Evolutionary conservation across 169 alveolate species (phyloP), one percentile per base, ranked within the genome.

Genomic region (Plasmodium vinckei): DNA sequence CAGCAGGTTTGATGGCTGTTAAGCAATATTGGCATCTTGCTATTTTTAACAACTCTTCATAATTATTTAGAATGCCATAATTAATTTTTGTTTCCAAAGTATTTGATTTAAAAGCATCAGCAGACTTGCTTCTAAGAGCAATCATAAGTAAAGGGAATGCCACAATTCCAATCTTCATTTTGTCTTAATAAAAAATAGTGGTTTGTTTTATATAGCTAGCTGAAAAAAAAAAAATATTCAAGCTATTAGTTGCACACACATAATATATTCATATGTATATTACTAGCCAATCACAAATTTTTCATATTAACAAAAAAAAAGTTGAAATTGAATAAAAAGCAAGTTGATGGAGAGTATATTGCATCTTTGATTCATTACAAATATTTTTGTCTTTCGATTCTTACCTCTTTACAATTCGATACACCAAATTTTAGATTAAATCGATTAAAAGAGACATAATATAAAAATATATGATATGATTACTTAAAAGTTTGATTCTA

Each of bases 21-120:
- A 21, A 12, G 42, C 88, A 77, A 10, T 77, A 77, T 44, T 77
- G 73, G n/a, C 88, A 77, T 77, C 27, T 77, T 25, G 65, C 25
- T 1, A 77, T 17, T 63, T 77, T 77, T 46, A 77, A 49, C 19
- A 77, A 27, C 5, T 63, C 47, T 4, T 77, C 77, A 56, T 77
- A 77, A 77, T 77, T 77, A 54, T 51, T 77, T 44, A 77, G n/a
- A 67, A 77, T 27, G 2, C 51, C 33, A 3, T 39, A 19, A 39
- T 64, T 75, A 25, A 63, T 47, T 2, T 27, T 3, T 39, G 47
- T 27, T 3, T 25, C 17, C 15, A 63, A 49, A 12, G 12, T 25
- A 0, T 61, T 25, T 23, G 47, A n/a, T 19, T 77, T 44, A 3
- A n/a, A 15, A 63, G 17, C 23, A 47, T 42, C 56, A 17, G 44